A percentile compares a stretch with the other conserved stretches of the same genome.
Evolutionary conservation across 2,329 filamentous ascomycete species (phyloP).

Genomic region (Torrubiellomyces zombiae): DNA sequence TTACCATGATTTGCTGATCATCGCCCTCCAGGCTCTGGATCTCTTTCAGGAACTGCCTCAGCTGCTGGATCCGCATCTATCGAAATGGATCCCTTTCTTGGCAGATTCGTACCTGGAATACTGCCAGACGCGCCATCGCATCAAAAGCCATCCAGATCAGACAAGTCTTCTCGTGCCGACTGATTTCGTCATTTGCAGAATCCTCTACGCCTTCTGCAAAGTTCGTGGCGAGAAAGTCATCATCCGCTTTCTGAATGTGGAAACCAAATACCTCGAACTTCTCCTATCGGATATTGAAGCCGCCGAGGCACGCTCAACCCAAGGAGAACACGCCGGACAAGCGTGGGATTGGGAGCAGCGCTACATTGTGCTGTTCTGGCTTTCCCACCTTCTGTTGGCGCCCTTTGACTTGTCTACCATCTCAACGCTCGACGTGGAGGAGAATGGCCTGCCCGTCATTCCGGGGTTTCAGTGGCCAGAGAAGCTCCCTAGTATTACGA

Average conservation of each 20-base stretch:
- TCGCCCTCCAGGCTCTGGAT: constrained; percentile 41
- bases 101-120: constrained; percentile 60
- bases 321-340: constrained; percentile 6
- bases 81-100: constrained; percentile 56
- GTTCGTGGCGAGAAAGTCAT: constrained; percentile 88
- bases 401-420: constrained; percentile 86
- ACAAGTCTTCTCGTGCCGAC: constrained; percentile 34
- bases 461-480: constrained; percentile 37
- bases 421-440: constrained; percentile 41
- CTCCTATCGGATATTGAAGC: constrained; percentile 61
- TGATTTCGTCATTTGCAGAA: constrained; percentile 54
- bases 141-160: constrained; percentile 16
- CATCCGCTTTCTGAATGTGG: constrained; percentile 77
- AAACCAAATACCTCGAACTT: constrained; percentile 68
- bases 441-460: constrained; percentile 24
- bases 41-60: constrained; percentile 93
- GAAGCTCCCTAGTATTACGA: constrained; percentile 51
- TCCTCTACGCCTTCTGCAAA: constrained; percentile 88
- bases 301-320: constrained; percentile 18
- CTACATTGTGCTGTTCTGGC: constrained; percentile 78
- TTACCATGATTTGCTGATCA: too few relatives aligned
- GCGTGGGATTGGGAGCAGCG: constrained; percentile 69
- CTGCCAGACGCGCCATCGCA: constrained; percentile 29
- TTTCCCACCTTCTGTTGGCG: constrained; percentile 64
- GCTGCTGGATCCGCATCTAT: constrained; percentile 71